Evolutionary conservation across 441 rosid species (phyloP).

Genomic region (Populus hybrid): DNA sequence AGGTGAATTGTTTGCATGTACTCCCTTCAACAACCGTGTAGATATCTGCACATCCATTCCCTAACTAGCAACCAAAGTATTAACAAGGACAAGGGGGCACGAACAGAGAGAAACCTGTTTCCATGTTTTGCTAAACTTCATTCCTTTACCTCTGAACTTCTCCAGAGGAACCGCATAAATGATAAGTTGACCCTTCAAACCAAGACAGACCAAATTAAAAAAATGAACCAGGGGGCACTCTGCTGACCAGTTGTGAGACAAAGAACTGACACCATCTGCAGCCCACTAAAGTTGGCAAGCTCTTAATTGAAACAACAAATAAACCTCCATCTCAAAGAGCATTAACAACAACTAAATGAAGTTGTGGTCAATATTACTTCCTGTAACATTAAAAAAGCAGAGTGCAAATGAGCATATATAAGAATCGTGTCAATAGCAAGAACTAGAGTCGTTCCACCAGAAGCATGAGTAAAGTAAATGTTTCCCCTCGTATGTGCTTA

Average conservation of each 20-base stretch:
- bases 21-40: conserved; percentile 6
- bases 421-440: background rate
- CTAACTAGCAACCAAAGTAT: conserved; percentile 6
- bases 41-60: conserved; percentile 10
- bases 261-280: conserved; percentile 20
- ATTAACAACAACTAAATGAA: conserved; percentile 25
- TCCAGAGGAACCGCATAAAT: conserved; percentile 10
- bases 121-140: conserved; percentile 5
- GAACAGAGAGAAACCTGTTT: conserved; percentile 6
- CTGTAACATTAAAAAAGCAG: conserved; percentile 27
- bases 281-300: conserved; percentile 20
- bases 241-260: conserved; percentile 11
- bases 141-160: conserved; percentile 13
- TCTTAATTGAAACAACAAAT: conserved; percentile 16
- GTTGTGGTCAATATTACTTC: conserved; percentile 38
- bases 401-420: background rate
- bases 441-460: background rate
- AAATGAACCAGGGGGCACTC: conserved; percentile 11
- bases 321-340: conserved; percentile 20
- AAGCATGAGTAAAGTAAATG: background rate
- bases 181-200: conserved; percentile 24
- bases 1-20: background rate
- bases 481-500: background rate
- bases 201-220: conserved; percentile 23
- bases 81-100: conserved; percentile 11